These are phyloP conservation scores for Penicillium coprophilum DNA, from an alignment of 495 filamentous ascomycete species.

Conservation along the genomic window DNA sequence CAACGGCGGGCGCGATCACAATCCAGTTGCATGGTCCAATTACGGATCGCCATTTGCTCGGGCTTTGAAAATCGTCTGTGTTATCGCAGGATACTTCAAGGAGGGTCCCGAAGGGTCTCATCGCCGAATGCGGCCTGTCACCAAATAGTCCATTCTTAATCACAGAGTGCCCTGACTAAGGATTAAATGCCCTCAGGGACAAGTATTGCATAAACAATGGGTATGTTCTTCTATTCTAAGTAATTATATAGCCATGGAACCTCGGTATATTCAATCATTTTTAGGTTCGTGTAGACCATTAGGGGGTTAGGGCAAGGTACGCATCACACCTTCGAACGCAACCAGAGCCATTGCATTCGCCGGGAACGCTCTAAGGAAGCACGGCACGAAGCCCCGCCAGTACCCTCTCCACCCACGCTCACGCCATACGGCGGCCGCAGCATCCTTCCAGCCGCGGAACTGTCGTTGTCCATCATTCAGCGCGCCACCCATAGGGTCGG, in stretches of 20 bases:
- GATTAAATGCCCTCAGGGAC: background rate
- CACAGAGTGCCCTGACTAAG: background rate
- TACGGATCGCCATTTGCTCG: background rate
- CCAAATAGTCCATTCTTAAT: constrained; percentile 24
- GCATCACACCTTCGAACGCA: constrained; percentile 91
- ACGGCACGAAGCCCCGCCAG: constrained; percentile 92
- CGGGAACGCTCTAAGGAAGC: constrained; percentile 91
- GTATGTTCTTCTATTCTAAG: constrained; percentile 4
- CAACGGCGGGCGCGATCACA: background rate
- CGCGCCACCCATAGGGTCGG: constrained; percentile 74
- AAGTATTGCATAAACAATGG: background rate
- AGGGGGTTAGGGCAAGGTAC: constrained; percentile 56
- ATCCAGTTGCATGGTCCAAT: constrained; percentile 3
- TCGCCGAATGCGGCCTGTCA: constrained; percentile 23
- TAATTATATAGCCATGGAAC: background rate
- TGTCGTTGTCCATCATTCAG: constrained; percentile 65
- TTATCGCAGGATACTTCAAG: constrained; percentile 19
- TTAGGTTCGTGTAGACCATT: background rate
- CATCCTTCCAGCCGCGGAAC: constrained; percentile 77
- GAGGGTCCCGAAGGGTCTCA: constrained; percentile 13
- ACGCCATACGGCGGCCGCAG: constrained; percentile 70
- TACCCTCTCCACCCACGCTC: constrained; percentile 77
- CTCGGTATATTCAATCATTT: background rate
- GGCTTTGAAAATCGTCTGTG: background rate
- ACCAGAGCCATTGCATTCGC: constrained; percentile 93